phyloP scores from a whole-genome alignment of 1,284 basidiomycete genomes.

The Mycena citricolor region DNA sequence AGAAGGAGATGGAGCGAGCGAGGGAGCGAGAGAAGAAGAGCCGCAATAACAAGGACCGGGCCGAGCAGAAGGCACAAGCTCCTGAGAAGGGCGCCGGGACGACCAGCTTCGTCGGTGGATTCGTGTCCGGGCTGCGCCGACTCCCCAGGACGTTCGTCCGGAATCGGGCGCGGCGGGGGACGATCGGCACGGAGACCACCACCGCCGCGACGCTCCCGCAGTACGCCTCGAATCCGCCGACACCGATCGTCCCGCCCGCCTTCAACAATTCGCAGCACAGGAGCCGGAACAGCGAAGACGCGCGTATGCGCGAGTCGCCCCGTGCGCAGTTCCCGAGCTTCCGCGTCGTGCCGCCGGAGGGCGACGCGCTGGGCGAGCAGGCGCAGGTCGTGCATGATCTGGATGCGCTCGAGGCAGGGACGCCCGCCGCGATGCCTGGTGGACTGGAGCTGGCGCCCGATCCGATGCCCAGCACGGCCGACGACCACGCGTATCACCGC shows the following conservation, averaged over 20 bases:
- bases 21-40: no score
- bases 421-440: conserved; percentile 22
- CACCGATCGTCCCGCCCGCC: conserved; percentile 32
- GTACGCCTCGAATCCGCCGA: conserved; percentile 39
- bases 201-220: conserved; percentile 38
- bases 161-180: conserved; percentile 28
- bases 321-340: conserved; percentile 31
- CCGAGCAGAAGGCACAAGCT: no score
- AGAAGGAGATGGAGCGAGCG: no score
- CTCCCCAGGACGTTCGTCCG: conserved; percentile 36
- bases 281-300: conserved; percentile 26
- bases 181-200: conserved; percentile 33
- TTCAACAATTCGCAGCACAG: conserved; percentile 19
- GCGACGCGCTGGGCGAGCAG: conserved; percentile 24
- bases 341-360: conserved; percentile 35
- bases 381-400: conserved; percentile 25
- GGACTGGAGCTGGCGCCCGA: conserved; percentile 8
- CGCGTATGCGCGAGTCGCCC: conserved; percentile 26
- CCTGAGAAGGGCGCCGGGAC: no score
- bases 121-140: conserved; percentile 36
- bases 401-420: conserved; percentile 10
- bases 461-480: background rate
- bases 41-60: no score
- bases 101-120: conserved; percentile 44
- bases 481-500: conserved; percentile 1